Conservation (phyloP, 208 protist species). For the Willaertia magna region DNA sequence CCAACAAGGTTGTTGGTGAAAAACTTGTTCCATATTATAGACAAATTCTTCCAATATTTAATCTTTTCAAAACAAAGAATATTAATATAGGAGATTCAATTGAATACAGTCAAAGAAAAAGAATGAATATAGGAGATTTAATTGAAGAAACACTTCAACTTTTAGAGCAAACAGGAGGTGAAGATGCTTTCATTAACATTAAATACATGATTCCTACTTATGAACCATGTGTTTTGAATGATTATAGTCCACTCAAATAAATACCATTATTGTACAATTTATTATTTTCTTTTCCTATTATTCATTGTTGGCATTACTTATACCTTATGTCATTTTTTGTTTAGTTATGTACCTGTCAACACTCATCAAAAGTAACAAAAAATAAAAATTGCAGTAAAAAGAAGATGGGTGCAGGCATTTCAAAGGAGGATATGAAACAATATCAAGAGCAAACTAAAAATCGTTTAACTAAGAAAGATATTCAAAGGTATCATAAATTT, state of each 20-base stretch:
- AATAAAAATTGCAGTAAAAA: too few species aligned
- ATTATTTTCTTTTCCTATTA: too few species aligned
- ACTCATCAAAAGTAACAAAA: too few species aligned
- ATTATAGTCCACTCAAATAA: too few species aligned
- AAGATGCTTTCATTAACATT: conserved; percentile 84
- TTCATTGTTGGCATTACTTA: too few species aligned
- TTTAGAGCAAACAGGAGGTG: conserved; percentile 68
- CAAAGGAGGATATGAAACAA: background rate
- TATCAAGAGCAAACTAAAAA: background rate
- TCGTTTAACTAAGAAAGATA: background rate
- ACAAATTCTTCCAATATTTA: conserved; percentile 95
- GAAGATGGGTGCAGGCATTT: background rate
- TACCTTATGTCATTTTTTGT: too few species aligned
- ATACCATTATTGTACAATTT: too few species aligned
- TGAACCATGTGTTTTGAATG: conserved; percentile 64
- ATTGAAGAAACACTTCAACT: conserved; percentile 94
- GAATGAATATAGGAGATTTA: conserved; percentile 76
- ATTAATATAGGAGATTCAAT: conserved; percentile 77
- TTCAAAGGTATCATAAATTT: background rate
- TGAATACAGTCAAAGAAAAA: conserved; percentile 84
- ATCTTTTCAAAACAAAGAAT: conserved; percentile 88
- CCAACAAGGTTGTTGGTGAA: conserved; percentile 80
- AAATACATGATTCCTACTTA: conserved; percentile 87
- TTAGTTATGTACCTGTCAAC: too few species aligned
- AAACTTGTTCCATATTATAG: conserved; percentile 95